phyloP scores from a whole-genome alignment of 139 green algal species.

The Marvania coccoides region DNA sequence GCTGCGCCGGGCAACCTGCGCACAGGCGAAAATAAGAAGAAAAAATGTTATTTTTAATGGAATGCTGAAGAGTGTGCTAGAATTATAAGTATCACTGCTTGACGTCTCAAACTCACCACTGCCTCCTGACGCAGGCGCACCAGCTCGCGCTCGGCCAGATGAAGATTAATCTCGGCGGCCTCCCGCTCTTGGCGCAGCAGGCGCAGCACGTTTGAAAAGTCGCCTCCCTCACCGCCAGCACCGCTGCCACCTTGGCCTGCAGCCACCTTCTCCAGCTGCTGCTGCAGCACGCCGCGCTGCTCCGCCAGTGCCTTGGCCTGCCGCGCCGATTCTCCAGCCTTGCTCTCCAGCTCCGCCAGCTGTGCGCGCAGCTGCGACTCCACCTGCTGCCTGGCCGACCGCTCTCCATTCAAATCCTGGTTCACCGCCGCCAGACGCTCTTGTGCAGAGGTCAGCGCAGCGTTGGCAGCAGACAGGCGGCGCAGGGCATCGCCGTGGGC shows the following conservation, averaged over 20 bases:
- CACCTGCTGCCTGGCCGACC: neutral
- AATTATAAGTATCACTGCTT: too few relatives aligned
- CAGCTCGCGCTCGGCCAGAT: conserved; percentile 34
- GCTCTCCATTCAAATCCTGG: neutral
- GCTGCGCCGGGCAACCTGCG: conserved; percentile 7
- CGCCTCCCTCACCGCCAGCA: neutral
- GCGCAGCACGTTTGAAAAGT: conserved; percentile 29
- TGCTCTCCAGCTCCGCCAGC: conserved; percentile 10
- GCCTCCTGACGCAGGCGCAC: conserved; percentile 20
- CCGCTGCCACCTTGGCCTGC: conserved; percentile 2
- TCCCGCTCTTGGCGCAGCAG: conserved; percentile 44
- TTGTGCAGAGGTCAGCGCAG: neutral
- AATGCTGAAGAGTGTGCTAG: too few relatives aligned
- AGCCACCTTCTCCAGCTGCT: conserved; percentile 34
- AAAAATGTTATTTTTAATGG: too few relatives aligned
- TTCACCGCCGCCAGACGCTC: neutral
- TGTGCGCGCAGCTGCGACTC: neutral
- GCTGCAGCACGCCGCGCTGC: conserved; percentile 37
- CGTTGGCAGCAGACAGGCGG: neutral
- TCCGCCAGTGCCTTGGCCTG: conserved; percentile 9
- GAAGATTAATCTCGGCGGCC: conserved; percentile 27
- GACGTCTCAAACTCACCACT: too few relatives aligned
- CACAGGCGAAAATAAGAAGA: too few relatives aligned
- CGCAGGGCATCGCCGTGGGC: conserved; percentile 29
- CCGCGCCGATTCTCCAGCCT: conserved; percentile 1